Base-by-base conservation (phyloP, 164 flowering plant species). In the Magnolia changhungtana region DNA sequence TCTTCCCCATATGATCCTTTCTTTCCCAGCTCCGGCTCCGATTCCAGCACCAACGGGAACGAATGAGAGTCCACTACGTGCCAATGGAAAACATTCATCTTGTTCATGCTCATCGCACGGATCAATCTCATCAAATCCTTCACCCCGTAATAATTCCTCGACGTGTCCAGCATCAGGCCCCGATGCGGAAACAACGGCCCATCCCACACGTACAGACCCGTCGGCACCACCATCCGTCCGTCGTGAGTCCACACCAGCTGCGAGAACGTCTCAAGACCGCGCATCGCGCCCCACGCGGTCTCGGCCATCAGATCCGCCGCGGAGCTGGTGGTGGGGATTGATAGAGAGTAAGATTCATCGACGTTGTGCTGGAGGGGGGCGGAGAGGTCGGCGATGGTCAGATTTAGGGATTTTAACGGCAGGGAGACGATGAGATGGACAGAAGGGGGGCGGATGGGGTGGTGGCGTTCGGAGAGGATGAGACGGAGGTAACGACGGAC, bases 81-180 rank as follows among this genome's bases (percentile, higher is more conserved):
- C 99, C 97, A 96, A 75, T 96, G 98, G 73, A 96, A 96, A 49
- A 93, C 98, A 79, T 92, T 93, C 31, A 96, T 72, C 80, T 93
- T 96, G 68, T 93, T 96, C 29, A 23, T 67, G 63, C 97, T 83
- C 97, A 96, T 89, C 14, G 90, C 95, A 45, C 64, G 73, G 37
- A 96, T 88, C 18, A 89, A 84, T 91, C 97, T 84, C 81, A 86
- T 1, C 20, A 96, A 80, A 72, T 92, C 92, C 70, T 81, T 85
- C 23, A 92, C 90, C 4, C 72, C 78, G 69, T 87, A 93, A 76
- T 72, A 95, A 76, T 93, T 93, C 80, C 98, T 84, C 18, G 97
- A 83, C 0, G 98, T 93, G 70, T 95, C 98, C 70, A 95, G 78
- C 86, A 91, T 18, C 20, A 93, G 3, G n/a, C 99, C 99, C n/a